These are phyloP conservation scores for Epichloe amarillans DNA, from an alignment of 2,329 filamentous ascomycete species.

Conservation along the genomic window DNA sequence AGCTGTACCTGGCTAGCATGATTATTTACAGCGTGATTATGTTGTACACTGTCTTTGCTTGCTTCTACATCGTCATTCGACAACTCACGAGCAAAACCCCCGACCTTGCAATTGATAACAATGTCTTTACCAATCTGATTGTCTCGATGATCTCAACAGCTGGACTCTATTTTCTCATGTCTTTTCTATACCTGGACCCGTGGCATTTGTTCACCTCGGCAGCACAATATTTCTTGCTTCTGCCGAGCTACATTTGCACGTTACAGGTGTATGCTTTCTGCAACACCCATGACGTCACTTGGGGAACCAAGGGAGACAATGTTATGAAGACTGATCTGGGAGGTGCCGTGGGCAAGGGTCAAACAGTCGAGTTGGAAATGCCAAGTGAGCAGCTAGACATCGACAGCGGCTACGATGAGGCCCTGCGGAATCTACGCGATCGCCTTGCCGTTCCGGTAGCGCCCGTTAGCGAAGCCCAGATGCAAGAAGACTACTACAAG, in stretches of 20 bases:
- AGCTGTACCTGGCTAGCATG: slow-evolving; percentile 79
- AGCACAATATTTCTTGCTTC: slow-evolving; percentile 79
- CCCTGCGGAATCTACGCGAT: slow-evolving; percentile 88
- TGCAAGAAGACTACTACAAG: slow-evolving; percentile 98
- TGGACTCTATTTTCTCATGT: slow-evolving; percentile 92
- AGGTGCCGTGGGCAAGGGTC: slow-evolving; percentile 63
- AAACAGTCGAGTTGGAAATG: slow-evolving; percentile 91
- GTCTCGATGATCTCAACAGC: slow-evolving; percentile 80
- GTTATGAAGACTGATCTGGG: slow-evolving; percentile 86
- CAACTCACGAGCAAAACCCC: slow-evolving; percentile 48
- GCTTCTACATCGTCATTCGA: slow-evolving; percentile 76
- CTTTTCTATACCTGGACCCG: slow-evolving; percentile 88
- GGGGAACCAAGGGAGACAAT: slow-evolving; percentile 97
- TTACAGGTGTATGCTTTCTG: slow-evolving; percentile 98
- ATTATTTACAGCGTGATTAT: slow-evolving; percentile 89
- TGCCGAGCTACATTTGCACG: slow-evolving; percentile 92
- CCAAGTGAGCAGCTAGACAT: slow-evolving; percentile 96
- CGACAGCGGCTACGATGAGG: slow-evolving; percentile 93
- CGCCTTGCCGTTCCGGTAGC: slow-evolving; percentile 64
- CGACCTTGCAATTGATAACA: slow-evolving; percentile 55
- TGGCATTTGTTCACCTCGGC: slow-evolving; percentile 98
- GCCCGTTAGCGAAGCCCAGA: slow-evolving; percentile 56
- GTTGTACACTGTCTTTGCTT: slow-evolving; percentile 84
- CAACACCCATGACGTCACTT: slow-evolving; percentile 97
- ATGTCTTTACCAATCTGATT: slow-evolving; percentile 89